Base-by-base conservation (phyloP, 2,329 filamentous ascomycete species). In the Lasiodiplodia citricola region DNA sequence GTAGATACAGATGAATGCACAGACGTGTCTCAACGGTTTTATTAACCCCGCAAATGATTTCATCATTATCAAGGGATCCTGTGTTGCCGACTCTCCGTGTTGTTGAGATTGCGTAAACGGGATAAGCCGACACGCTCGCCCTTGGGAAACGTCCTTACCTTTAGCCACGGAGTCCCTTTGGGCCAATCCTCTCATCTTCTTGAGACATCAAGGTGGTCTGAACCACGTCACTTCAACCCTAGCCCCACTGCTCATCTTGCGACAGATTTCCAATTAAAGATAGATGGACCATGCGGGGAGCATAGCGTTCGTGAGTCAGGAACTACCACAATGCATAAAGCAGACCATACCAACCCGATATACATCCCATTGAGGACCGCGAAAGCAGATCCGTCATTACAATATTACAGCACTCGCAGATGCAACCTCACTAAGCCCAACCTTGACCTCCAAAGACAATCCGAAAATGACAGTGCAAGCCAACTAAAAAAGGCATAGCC, bases 381-480 rank as follows among this genome's bases (percentile, higher is more conserved):
- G n/a, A 47, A 47, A 21, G 44, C 44, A 35, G 10, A 58, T 41
- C 55, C 55, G 41, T 21, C 54, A 57, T 58, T 58, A 58, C 31
- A 25, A 58, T 31, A 56, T 58, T 23, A 35, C 35, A 41, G 25
- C 55, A 7, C 54, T 23, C 25, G 31, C 28, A 37, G 16, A 56
- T 50, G 25, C 38, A 18, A 25, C 47, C 38, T 16, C 31, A 62
- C 23, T 14, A 41, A 13, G 7, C 23, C 57, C 38, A 11, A 3
- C 38, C 14, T 25, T 18, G 13, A 10, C 13, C 23, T 14, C 38
- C 35, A 41, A 28, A 23, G 4, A 31, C 13, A 41, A 4, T 5
- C 56, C 35, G 35, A 41, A 41, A 44, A 58, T 16, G 56, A 58
- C 37, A 44, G 56, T 58, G 37, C 35, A 44, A 25, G 21, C 31